These are phyloP conservation scores for Ambispora gerdemannii DNA, from an alignment of 192 early-diverging fungal genomes.

Conservation along the genomic window DNA sequence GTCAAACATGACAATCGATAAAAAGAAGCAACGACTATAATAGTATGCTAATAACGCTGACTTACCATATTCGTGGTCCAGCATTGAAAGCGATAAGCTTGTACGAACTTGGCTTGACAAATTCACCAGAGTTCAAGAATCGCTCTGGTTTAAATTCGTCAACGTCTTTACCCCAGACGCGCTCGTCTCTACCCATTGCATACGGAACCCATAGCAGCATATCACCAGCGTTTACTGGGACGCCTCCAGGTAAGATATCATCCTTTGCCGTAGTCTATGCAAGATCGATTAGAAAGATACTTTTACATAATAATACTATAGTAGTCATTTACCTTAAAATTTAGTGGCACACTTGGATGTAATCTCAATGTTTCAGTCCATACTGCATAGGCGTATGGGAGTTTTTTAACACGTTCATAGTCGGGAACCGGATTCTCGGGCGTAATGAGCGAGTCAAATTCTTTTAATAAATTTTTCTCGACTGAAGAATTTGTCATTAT, in stretches of 20 bases:
- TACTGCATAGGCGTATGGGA: conserved; percentile 39
- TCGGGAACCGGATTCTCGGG: conserved; percentile 1
- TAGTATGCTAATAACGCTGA: not conserved
- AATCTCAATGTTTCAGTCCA: conserved; percentile 63
- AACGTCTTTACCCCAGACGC: conserved; percentile 67
- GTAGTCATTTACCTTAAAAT: conserved; percentile 42
- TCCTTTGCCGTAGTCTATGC: conserved; percentile 40
- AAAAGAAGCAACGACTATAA: no score
- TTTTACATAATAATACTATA: not conserved
- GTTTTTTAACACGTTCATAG: conserved; percentile 33
- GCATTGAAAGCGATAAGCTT: conserved; percentile 59
- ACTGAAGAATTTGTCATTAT: conserved; percentile 43
- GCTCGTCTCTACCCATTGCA: conserved; percentile 46
- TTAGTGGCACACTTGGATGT: conserved; percentile 62
- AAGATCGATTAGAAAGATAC: not conserved
- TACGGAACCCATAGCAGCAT: conserved; percentile 50
- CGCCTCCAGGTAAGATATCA: conserved; percentile 60
- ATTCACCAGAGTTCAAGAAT: conserved; percentile 49
- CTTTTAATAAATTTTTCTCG: conserved; percentile 37
- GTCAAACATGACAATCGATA: no score
- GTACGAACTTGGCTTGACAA: conserved; percentile 36
- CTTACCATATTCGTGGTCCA: conserved; percentile 48
- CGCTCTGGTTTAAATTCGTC: conserved; percentile 61
- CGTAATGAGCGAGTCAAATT: conserved; percentile 23
- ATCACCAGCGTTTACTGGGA: conserved; percentile 48